Base-by-base conservation (phyloP, 768 basidiomycete species). In the Pleurotus djamor region DNA sequence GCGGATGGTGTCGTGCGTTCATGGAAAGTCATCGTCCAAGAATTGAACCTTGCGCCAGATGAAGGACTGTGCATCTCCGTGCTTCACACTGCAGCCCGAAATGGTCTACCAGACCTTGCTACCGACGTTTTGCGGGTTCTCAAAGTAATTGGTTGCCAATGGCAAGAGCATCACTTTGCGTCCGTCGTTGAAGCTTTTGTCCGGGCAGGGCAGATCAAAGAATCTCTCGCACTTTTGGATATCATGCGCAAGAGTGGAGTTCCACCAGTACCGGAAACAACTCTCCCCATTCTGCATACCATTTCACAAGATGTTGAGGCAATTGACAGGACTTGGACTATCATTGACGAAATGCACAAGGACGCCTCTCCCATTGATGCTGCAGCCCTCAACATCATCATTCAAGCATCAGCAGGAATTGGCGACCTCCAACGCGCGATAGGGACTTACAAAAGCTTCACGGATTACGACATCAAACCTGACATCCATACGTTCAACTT, bases 181-280 rank as follows among this genome's bases (percentile, higher is more conserved):
- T 85, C 92, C 2, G 72, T 94, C 17, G 74, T 95, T 34, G 89
- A 94, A 67, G 86, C 92, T 0, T 86, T 89, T 65, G 84, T 83
- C 69, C 80, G 75, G 12, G 79, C 77, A 32, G 76, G 76, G 0
- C 76, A 83, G 45, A 64, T 92, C 45, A 79, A 83, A 52, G 84
- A 90, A 36, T 92, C 90, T 0, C 71, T 95, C 52, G 68, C 75
- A 36, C 76, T 82, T 13, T 72, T 94, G 36, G 68, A 77, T 16
- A 70, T 83, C 57, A 88, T 95, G 83, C 85, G 84, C 28, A 69
- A 74, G 51, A 73, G 34, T 16, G 75, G 78, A 38, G 76, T 89
- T 47, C 63, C 69, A 0, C 85, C 89, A 4, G 75, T 74, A 4
- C 61, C 71, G 32, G 77, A 77, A 52, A 90, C 90, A 0, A 74